Evolutionary conservation across 495 filamentous ascomycete species (phyloP).

Genomic region (Monascus purpureus): DNA sequence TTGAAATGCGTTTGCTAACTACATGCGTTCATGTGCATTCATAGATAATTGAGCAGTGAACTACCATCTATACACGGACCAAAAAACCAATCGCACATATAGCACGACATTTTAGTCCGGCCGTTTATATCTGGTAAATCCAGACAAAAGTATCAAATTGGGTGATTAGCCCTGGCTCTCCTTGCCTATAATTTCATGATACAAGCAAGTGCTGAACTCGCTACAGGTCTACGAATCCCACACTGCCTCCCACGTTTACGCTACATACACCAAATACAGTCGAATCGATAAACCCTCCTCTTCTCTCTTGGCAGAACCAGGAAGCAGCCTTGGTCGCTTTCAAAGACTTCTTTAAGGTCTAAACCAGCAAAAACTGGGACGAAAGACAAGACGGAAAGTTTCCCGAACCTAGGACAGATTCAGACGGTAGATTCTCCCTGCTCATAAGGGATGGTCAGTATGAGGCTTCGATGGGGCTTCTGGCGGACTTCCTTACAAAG

Average conservation of each 20-base stretch:
- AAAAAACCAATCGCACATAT: slow-evolving; percentile 5
- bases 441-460: slow-evolving; percentile 21
- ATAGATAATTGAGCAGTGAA: too few species aligned
- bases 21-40: neutral
- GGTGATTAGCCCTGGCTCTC: neutral
- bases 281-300: slow-evolving; percentile 11
- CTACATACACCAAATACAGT: slow-evolving; percentile 21
- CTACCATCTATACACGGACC: slow-evolving; percentile 13
- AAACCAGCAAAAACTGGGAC: slow-evolving; percentile 44
- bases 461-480: slow-evolving; percentile 8
- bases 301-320: slow-evolving; percentile 18
- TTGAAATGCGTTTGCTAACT: neutral
- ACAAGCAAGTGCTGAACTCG: too few species aligned
- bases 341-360: slow-evolving; percentile 38
- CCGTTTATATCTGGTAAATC: slow-evolving; percentile 11
- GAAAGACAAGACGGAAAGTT: slow-evolving; percentile 17
- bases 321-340: slow-evolving; percentile 26
- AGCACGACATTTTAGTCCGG: slow-evolving; percentile 9
- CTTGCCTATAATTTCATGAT: too few species aligned
- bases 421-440: slow-evolving; percentile 11
- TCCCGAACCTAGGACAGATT: slow-evolving; percentile 8
- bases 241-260: slow-evolving; percentile 31
- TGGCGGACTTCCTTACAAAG: slow-evolving; percentile 11
- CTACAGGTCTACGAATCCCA: slow-evolving; percentile 39
- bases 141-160: slow-evolving; percentile 15